phyloP scores from a whole-genome alignment of 108 stramenopile species.

The Pseudonitzschia multiseries region DNA sequence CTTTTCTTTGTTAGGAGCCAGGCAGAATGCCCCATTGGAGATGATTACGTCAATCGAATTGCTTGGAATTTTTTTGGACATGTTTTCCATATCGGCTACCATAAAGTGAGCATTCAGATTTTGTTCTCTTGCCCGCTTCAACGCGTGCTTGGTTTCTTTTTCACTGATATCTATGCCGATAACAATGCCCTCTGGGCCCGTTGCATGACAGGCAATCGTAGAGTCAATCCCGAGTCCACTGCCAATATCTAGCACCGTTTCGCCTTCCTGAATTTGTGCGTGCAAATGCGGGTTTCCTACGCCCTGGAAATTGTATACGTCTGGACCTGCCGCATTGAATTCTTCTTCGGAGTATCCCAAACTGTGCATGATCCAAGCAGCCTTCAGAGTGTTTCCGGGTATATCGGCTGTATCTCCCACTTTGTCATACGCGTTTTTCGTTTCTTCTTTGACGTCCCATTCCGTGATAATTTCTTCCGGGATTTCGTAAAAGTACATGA shows the following conservation, averaged over 20 bases:
- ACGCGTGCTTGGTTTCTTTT: conserved; percentile 61
- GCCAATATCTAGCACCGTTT: conserved; percentile 69
- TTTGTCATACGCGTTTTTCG: conserved; percentile 60
- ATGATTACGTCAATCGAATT: conserved; percentile 78
- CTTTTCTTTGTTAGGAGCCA: conserved; percentile 80
- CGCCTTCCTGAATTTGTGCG: conserved; percentile 62
- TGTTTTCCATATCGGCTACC: conserved; percentile 88
- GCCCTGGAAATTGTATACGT: conserved; percentile 82
- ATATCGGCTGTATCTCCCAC: conserved; percentile 67
- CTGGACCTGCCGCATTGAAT: conserved; percentile 50
- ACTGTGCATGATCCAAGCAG: conserved; percentile 63
- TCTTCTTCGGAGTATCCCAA: conserved; percentile 65
- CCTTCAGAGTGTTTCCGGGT: conserved; percentile 54
- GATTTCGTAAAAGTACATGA: conserved; percentile 35
- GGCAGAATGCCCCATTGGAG: conserved; percentile 90
- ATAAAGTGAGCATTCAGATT: conserved; percentile 69
- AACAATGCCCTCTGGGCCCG: conserved; percentile 50
- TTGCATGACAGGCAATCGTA: conserved; percentile 46
- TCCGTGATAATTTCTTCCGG: conserved; percentile 28
- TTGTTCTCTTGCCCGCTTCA: conserved; percentile 39
- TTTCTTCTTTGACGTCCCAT: conserved; percentile 54
- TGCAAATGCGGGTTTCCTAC: conserved; percentile 71
- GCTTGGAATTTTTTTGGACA: conserved; percentile 62
- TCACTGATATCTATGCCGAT: conserved; percentile 70
- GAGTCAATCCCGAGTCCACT: conserved; percentile 77